Evolutionary conservation across 345 rosid genomes (phyloP).

Genomic region (Citrus australasica): DNA sequence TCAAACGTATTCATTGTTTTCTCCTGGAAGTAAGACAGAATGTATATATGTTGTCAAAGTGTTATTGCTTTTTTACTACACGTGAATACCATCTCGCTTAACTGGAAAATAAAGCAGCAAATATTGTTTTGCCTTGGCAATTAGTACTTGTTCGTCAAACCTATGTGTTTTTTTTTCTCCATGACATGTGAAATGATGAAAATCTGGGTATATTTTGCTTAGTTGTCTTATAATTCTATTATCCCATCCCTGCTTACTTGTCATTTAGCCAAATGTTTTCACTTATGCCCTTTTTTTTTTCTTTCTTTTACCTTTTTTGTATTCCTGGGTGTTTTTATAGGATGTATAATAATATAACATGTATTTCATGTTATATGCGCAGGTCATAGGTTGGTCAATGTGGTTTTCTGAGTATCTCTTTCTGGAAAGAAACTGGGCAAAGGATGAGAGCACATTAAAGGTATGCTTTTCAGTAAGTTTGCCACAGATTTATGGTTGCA

Average conservation of each 20-base stretch:
- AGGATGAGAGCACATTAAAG: conserved; percentile 82
- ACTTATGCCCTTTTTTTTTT: neutral
- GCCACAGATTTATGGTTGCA: neutral
- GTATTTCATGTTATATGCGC: conserved; percentile 11
- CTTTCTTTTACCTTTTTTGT: too few relatives aligned
- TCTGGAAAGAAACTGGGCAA: conserved; percentile 90
- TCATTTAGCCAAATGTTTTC: neutral
- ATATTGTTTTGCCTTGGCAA: neutral
- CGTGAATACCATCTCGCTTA: neutral
- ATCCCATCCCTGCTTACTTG: neutral
- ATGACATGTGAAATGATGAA: neutral
- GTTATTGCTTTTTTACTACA: neutral
- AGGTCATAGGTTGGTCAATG: conserved; percentile 99
- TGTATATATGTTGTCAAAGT: neutral
- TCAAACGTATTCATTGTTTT: neutral
- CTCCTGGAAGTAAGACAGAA: neutral
- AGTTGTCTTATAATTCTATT: neutral
- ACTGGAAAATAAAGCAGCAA: neutral
- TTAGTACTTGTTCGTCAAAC: neutral
- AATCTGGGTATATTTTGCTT: neutral
- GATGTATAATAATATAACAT: neutral
- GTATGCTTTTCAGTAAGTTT: conserved; percentile 19
- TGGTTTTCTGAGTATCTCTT: conserved; percentile 98
- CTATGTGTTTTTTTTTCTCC: neutral
- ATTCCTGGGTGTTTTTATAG: neutral